phyloP scores from a whole-genome alignment of 306 rosid genomes.

The Gastrolobium villosum region DNA sequence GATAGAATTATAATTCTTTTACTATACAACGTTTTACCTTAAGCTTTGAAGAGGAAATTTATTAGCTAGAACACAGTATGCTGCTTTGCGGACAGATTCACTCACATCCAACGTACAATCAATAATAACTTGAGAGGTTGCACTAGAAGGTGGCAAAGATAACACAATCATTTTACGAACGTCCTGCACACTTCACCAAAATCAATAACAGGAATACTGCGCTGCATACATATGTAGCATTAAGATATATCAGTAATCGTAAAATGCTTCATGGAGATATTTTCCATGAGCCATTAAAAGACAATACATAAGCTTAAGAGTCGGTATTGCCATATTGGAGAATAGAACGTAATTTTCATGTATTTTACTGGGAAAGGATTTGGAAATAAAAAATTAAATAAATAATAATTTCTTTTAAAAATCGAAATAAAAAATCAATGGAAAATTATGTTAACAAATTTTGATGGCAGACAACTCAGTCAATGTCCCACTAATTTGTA shows the following conservation, averaged over 20 bases:
- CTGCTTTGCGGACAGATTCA: constrained; percentile 75
- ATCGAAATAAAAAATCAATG: too few relatives aligned
- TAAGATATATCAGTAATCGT: constrained; percentile 26
- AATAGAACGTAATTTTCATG: too few relatives aligned
- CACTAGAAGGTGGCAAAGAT: constrained; percentile 89
- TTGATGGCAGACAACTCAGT: too few relatives aligned
- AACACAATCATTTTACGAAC: constrained; percentile 88
- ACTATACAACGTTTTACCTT: constrained; percentile 61
- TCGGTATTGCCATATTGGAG: too few relatives aligned
- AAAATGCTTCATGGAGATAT: constrained; percentile 21
- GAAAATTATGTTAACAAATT: too few relatives aligned
- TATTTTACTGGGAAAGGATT: too few relatives aligned
- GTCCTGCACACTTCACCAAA: constrained; percentile 67
- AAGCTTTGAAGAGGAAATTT: constrained; percentile 90
- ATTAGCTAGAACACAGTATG: constrained; percentile 72
- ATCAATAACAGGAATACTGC: too few relatives aligned
- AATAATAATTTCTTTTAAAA: too few relatives aligned
- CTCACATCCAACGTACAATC: constrained; percentile 89
- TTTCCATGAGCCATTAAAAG: not conserved
- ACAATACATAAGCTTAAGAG: not conserved
- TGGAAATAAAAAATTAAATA: too few relatives aligned
- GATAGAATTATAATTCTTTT: constrained; percentile 29
- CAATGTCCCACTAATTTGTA: too few relatives aligned
- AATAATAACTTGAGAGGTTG: constrained; percentile 69
- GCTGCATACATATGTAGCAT: not conserved